Evolutionary conservation across 345 rosid species (phyloP).

Genomic region (Mallotus nudiflorus): DNA sequence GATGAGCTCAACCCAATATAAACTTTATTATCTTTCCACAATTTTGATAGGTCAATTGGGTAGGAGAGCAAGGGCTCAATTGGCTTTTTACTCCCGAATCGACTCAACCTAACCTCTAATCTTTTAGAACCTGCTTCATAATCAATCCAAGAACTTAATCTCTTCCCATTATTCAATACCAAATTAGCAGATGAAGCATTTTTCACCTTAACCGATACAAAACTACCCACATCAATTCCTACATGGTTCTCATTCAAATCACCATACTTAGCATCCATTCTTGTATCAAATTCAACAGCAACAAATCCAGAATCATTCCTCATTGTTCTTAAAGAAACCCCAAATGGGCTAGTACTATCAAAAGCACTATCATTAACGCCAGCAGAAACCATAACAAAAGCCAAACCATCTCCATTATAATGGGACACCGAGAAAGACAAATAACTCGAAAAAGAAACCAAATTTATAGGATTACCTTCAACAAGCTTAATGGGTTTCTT

Average conservation of each 20-base stretch:
- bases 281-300: slow-evolving; percentile 56
- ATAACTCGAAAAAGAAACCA: slow-evolving; percentile 57
- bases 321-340: slow-evolving; percentile 40
- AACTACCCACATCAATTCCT: slow-evolving; percentile 52
- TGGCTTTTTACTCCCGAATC: slow-evolving; percentile 39
- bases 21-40: slow-evolving; percentile 53
- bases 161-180: slow-evolving; percentile 42
- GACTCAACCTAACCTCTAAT: slow-evolving; percentile 63
- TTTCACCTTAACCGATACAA: slow-evolving; percentile 39
- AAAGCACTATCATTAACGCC: slow-evolving; percentile 35
- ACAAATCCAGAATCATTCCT: slow-evolving; percentile 29
- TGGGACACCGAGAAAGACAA: slow-evolving; percentile 62
- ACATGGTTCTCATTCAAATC: slow-evolving; percentile 56
- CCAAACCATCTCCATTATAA: slow-evolving; percentile 55
- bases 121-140: slow-evolving; percentile 60
- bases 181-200: slow-evolving; percentile 44
- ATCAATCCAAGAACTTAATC: slow-evolving; percentile 64
- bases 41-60: slow-evolving; percentile 51
- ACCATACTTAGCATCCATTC: slow-evolving; percentile 31
- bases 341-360: slow-evolving; percentile 43
- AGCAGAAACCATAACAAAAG: slow-evolving; percentile 61
- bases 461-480: slow-evolving; percentile 45
- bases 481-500: slow-evolving; percentile 66
- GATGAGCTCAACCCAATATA: slow-evolving; percentile 66
- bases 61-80: slow-evolving; percentile 45